A percentile compares a stretch with the other conserved stretches of the same genome.
phyloP scores from a whole-genome alignment of 768 basidiomycete species.

The Podaxis mareebaensis region DNA sequence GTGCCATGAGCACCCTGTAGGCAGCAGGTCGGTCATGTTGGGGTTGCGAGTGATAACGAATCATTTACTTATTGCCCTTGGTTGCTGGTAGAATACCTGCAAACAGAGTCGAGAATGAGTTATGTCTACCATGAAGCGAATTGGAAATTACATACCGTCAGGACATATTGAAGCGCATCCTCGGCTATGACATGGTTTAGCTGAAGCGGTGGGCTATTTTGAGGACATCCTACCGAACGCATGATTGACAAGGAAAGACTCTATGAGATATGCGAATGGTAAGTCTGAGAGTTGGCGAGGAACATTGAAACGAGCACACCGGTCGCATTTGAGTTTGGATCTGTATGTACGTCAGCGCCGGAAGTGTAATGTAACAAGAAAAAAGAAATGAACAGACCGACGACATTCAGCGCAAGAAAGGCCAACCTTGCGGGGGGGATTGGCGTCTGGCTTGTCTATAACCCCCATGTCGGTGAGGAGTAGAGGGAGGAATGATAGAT shows the following conservation, averaged over 20 bases:
- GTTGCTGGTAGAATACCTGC: conserved; percentile 50
- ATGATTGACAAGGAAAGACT: conserved; percentile 55
- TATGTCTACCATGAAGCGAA: background rate
- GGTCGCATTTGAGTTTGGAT: conserved; percentile 58
- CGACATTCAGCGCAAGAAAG: conserved; percentile 57
- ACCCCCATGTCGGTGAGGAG: conserved; percentile 10
- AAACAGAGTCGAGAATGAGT: background rate
- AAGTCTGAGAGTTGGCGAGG: background rate
- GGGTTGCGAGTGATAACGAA: too few species aligned
- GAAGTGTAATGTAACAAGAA: background rate
- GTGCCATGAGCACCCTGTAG: conserved; percentile 50
- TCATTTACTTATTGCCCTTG: conserved; percentile 54
- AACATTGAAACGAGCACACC: conserved; percentile 25
- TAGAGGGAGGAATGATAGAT: conserved; percentile 10
- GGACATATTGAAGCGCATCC: conserved; percentile 56
- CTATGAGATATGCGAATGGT: conserved; percentile 26
- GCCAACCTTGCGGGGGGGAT: conserved; percentile 35
- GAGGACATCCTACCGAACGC: conserved; percentile 35
- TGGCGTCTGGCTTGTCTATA: conserved; percentile 2
- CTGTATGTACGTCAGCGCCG: conserved; percentile 24
- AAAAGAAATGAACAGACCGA: conserved; percentile 30
- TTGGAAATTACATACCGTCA: conserved; percentile 33
- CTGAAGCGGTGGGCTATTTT: background rate
- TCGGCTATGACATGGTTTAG: conserved; percentile 29
- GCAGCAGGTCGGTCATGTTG: background rate